Base-by-base conservation (phyloP, 805 yeast genomes). In the Schizosaccharomyces cryophilus region DNA sequence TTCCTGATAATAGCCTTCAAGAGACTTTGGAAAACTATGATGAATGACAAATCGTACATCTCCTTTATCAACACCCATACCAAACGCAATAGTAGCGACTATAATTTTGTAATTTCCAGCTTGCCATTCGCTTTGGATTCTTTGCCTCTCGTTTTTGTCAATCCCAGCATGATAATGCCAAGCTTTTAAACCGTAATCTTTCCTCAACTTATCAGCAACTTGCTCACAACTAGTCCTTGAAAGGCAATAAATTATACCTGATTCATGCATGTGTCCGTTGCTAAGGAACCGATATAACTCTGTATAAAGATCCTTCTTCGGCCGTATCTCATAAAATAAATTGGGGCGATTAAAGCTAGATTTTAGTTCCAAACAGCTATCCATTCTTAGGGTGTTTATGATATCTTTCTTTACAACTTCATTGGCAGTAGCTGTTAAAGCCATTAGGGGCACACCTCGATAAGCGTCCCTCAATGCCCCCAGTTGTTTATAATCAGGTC, bases 21-120 rank as follows among this genome's bases (percentile, higher is more conserved):
- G 74, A 61, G 87, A 86, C 66, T 96, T 74, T 0, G 98, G 96
- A 30, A 93, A 73, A 5, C 93, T 85, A 64, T 84, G 76, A 72
- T 93, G 98, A 54, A 87, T 81, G 3, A 93, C 97, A 73, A 78
- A 89, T 58, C 98, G 75, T 13, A 93, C 98, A 71, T 93, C 95
- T 0, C 96, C 85, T 70, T 93, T 93, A 72, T 93, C 98, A 62
- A 93, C 90, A 59, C 98, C 98, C 98, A 93, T 93, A 31, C 98
- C 98, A 76, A 93, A 93, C 0, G 98, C 98, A 67, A 93, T 85
- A 0, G 98, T 93, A 0, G 98, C 98, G 73, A 96, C 90, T 15
- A 93, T 88, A 0, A 89, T 84, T 68, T 83, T 84, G 26, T 83
- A 72, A 24, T 71, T 69, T 61, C 84, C 83, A 1, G 72, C 68